Conservation (phyloP, 495 filamentous ascomycete genomes). For the Cercophora newfieldiana region DNA sequence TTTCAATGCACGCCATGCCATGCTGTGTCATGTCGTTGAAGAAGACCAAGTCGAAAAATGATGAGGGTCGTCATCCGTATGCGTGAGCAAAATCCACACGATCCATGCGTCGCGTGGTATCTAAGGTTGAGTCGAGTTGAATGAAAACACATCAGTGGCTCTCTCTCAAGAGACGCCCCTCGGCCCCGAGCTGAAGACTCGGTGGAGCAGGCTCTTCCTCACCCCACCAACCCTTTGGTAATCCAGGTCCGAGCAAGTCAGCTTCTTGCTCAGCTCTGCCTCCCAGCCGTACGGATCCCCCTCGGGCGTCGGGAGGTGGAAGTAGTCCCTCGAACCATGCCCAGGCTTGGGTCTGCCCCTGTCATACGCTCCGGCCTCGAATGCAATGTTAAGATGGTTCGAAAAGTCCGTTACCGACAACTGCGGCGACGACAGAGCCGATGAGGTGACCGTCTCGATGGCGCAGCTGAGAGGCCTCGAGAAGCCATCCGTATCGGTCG, state of each 20-base stretch:
- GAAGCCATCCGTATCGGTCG: constrained; percentile 30
- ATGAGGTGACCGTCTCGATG: constrained; percentile 9
- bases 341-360: constrained; percentile 2
- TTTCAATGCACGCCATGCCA: constrained; percentile 15
- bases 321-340: neutral
- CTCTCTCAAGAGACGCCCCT: constrained; percentile 10
- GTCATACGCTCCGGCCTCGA: constrained; percentile 19
- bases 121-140: constrained; percentile 2
- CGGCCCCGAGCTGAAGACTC: constrained; percentile 40
- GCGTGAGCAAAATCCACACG: constrained; percentile 15
- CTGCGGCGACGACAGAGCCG: constrained; percentile 16
- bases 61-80: constrained; percentile 10
- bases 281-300: constrained; percentile 53
- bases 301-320: constrained; percentile 5
- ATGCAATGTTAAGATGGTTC: constrained; percentile 33
- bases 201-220: constrained; percentile 43
- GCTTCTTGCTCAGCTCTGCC: constrained; percentile 38
- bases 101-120: neutral
- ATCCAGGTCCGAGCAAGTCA: constrained; percentile 18
- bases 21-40: constrained; percentile 14
- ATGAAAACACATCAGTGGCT: neutral
- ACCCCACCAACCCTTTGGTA: constrained; percentile 35
- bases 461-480: constrained; percentile 20
- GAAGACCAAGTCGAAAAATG: neutral
- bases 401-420: constrained; percentile 36